A percentile compares a stretch with the other conserved stretches of the same genome.
phyloP scores from a whole-genome alignment of 2,329 filamentous ascomycete species.

The Monosporascus sp. region DNA sequence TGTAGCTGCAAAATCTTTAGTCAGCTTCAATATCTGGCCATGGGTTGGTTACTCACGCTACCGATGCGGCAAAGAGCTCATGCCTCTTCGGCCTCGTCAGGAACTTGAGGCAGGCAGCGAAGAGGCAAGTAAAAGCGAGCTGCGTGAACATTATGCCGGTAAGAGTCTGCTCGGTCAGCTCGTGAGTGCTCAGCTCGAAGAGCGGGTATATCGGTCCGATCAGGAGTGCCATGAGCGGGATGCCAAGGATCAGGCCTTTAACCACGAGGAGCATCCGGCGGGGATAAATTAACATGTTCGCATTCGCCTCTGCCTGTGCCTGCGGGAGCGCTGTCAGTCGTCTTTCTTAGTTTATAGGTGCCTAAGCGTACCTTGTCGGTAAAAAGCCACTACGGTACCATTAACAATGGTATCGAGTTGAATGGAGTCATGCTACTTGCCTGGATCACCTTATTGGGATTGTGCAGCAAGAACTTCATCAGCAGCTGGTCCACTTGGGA shows the following conservation, averaged over 20 bases:
- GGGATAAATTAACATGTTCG: background rate
- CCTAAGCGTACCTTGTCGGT: background rate
- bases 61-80: constrained; percentile 9
- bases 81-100: constrained; percentile 6
- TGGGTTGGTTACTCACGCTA: constrained; percentile 6
- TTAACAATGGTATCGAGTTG: background rate
- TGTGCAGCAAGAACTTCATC: background rate
- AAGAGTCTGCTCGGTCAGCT: constrained; percentile 3
- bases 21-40: background rate
- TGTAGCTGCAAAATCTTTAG: constrained; percentile 3
- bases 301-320: background rate
- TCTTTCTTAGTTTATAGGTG: background rate
- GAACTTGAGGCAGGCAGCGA: constrained; percentile 5
- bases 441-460: background rate
- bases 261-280: background rate
- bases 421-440: background rate
- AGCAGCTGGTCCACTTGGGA: constrained; percentile 3
- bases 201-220: constrained; percentile 7
- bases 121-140: constrained; percentile 4
- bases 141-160: constrained; percentile 9
- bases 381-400: constrained; percentile 1
- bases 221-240: constrained; percentile 3
- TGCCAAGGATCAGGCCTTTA: background rate
- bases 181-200: constrained; percentile 6
- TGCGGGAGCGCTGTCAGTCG: background rate